phyloP scores from a whole-genome alignment of 441 rosid genomes.

The Erysimum pusillum region DNA sequence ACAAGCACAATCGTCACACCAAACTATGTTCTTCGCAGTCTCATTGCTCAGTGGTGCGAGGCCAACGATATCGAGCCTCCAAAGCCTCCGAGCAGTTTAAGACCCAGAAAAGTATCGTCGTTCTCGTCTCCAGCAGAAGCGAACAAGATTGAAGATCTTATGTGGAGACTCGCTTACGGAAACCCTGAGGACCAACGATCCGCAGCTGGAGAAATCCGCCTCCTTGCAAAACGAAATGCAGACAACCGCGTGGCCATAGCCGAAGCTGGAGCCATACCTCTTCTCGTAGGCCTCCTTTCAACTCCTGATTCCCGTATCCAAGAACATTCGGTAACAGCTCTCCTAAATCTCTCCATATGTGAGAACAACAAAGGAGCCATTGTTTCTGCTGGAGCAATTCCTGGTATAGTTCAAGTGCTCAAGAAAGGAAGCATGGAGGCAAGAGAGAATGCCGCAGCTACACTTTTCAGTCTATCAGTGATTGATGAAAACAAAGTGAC shows the following conservation, averaged over 20 bases:
- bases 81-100: slow-evolving; percentile 74
- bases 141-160: slow-evolving; percentile 71
- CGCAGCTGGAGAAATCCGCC: slow-evolving; percentile 93
- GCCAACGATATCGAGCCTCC: slow-evolving; percentile 90
- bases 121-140: slow-evolving; percentile 75
- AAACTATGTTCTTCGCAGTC: slow-evolving; percentile 88
- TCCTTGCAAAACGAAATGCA: slow-evolving; percentile 91
- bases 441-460: slow-evolving; percentile 96
- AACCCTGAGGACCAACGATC: slow-evolving; percentile 78
- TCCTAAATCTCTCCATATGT: slow-evolving; percentile 90
- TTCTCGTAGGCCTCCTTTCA: slow-evolving; percentile 78
- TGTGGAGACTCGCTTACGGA: slow-evolving; percentile 73
- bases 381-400: slow-evolving; percentile 84
- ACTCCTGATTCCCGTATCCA: slow-evolving; percentile 85
- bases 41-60: slow-evolving; percentile 97
- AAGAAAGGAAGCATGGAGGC: slow-evolving; percentile 99
- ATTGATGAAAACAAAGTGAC: slow-evolving; percentile 90
- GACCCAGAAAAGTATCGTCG: slow-evolving; percentile 67
- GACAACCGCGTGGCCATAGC: slow-evolving; percentile 96
- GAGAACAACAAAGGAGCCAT: slow-evolving; percentile 92
- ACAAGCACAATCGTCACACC: slow-evolving; percentile 75
- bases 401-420: slow-evolving; percentile 87
- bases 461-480: slow-evolving; percentile 93
- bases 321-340: slow-evolving; percentile 95
- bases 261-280: slow-evolving; percentile 97